phyloP scores from a whole-genome alignment of 2,329 filamentous ascomycete genomes.

The Cercospora citrullina region DNA sequence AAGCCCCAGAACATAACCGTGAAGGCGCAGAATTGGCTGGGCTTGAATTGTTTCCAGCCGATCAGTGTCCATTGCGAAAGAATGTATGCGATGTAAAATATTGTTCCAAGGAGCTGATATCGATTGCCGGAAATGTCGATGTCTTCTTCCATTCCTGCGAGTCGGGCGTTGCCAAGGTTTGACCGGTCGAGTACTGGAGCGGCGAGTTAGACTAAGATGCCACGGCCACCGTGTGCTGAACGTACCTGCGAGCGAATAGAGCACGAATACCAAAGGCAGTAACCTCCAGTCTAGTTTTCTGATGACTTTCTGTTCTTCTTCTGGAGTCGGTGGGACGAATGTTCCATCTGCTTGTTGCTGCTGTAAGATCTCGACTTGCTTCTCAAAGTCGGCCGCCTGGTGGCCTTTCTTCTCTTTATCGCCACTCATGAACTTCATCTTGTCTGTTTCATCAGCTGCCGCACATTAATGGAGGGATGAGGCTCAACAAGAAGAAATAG shows the following conservation, averaged over 20 bases:
- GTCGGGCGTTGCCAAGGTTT: constrained; percentile 44
- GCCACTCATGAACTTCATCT: constrained; percentile 6
- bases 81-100: constrained; percentile 56
- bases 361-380: constrained; percentile 16
- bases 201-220: neutral
- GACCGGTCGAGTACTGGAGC: constrained; percentile 33
- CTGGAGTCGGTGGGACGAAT: constrained; percentile 28
- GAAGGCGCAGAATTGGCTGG: constrained; percentile 44
- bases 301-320: constrained; percentile 36
- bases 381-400: constrained; percentile 21
- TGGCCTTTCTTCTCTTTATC: constrained; percentile 19
- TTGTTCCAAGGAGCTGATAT: constrained; percentile 55
- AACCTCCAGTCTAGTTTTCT: constrained; percentile 38
- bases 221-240: neutral
- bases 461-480: neutral
- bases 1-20: constrained; percentile 50
- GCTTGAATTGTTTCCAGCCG: constrained; percentile 40
- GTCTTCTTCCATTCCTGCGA: constrained; percentile 47
- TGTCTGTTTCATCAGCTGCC: neutral
- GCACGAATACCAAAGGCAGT: constrained; percentile 37
- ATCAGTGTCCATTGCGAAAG: constrained; percentile 49
- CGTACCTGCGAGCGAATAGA: constrained; percentile 33
- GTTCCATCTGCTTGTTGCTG: constrained; percentile 19
- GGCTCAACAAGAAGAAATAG: neutral
- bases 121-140: constrained; percentile 49